Conservation (phyloP, 2,329 filamentous ascomycete genomes). For the Microascus cirrosus region DNA sequence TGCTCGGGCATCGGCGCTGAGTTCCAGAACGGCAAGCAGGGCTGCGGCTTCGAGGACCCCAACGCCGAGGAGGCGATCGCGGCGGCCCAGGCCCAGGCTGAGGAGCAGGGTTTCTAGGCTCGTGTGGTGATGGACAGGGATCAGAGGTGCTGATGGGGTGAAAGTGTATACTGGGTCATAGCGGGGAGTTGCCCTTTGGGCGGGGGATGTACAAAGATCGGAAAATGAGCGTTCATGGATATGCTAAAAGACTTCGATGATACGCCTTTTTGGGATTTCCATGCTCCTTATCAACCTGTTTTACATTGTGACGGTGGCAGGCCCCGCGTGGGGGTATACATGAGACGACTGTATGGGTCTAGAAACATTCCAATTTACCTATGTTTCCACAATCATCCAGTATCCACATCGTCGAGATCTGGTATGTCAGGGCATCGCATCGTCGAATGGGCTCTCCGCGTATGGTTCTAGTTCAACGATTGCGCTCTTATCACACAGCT, state of each 20-base stretch:
- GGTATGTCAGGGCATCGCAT: no score
- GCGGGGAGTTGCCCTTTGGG: background rate
- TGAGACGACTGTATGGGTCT: no score
- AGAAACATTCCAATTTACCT: no score
- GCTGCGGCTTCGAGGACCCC: conserved; percentile 18
- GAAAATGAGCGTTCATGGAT: background rate
- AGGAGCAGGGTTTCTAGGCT: conserved; percentile 8
- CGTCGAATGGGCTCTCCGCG: no score
- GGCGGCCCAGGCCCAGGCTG: conserved; percentile 7
- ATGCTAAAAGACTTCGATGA: background rate
- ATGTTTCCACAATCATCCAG: no score
- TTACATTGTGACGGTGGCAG: no score
- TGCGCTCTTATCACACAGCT: no score
- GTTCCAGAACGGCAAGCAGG: conserved; percentile 18
- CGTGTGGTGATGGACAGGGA: background rate
- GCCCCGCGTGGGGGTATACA: no score
- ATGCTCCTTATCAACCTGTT: no score
- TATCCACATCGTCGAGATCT: no score
- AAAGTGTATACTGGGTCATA: background rate
- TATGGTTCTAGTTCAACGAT: no score
- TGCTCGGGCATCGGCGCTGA: conserved; percentile 17
- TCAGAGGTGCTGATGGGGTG: background rate
- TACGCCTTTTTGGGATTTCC: no score
- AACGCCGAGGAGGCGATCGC: conserved; percentile 6
- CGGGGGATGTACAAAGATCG: background rate